phyloP scores from a whole-genome alignment of 352 stramenopile genomes.

The Phytophthora pini region DNA sequence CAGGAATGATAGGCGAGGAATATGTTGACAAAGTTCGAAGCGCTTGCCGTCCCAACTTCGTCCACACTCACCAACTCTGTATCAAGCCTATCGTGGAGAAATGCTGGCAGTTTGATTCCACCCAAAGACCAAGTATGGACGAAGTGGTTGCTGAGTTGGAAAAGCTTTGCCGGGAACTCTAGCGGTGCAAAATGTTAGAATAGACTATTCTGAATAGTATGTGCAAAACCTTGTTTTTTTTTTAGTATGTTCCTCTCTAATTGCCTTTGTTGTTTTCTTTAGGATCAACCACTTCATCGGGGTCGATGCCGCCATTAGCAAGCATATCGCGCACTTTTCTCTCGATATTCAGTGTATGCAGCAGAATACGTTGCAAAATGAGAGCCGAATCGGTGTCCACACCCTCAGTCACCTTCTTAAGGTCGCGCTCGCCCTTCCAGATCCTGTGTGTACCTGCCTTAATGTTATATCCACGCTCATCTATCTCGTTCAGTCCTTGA shows the following conservation, averaged over 20 bases:
- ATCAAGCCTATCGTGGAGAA: conserved; percentile 29
- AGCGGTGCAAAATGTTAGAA: background rate
- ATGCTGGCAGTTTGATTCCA: conserved; percentile 42
- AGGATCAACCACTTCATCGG: conserved; percentile 16
- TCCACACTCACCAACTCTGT: conserved; percentile 10
- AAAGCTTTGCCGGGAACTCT: conserved; percentile 11
- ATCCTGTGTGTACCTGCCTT: conserved; percentile 59
- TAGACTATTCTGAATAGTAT: background rate
- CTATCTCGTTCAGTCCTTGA: conserved; percentile 66
- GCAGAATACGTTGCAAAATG: conserved; percentile 76
- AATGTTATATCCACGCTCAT: conserved; percentile 64
- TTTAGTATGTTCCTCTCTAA: conserved; percentile 2
- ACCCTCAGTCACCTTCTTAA: conserved; percentile 51
- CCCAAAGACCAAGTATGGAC: conserved; percentile 31
- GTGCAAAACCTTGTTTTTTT: conserved; percentile 1
- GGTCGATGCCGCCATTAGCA: conserved; percentile 30
- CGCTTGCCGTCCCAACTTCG: conserved; percentile 26
- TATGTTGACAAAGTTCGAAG: conserved; percentile 34
- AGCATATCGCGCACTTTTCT: conserved; percentile 63
- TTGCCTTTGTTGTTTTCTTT: conserved; percentile 16
- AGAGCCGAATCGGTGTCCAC: conserved; percentile 71
- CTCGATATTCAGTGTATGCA: conserved; percentile 73
- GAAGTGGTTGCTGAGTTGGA: conserved; percentile 26
- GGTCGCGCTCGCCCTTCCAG: conserved; percentile 72
- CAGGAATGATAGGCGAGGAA: conserved; percentile 34